phyloP scores from a whole-genome alignment of 169 alveolate species.

The Plasmodium coatneyi region DNA sequence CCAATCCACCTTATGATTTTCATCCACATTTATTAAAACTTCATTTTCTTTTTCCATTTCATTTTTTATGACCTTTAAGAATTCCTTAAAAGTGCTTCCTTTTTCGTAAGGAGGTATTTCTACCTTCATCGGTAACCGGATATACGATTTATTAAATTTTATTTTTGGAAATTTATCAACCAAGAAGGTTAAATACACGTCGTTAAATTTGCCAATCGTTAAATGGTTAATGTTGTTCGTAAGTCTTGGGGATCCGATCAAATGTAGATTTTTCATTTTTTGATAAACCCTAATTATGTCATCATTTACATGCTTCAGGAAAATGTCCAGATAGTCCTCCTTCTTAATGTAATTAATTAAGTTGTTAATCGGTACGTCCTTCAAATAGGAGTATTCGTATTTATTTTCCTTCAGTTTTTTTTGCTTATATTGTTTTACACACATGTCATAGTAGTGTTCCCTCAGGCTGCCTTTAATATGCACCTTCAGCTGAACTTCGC shows the following conservation, averaged over 20 bases:
- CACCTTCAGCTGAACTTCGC: slow-evolving; percentile 47
- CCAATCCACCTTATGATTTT: slow-evolving; percentile 62
- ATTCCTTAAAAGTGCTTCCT: slow-evolving; percentile 67
- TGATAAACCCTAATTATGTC: slow-evolving; percentile 58
- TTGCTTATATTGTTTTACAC: slow-evolving; percentile 57
- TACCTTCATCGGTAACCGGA: slow-evolving; percentile 23
- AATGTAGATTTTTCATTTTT: slow-evolving; percentile 35
- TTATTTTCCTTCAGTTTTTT: slow-evolving; percentile 51
- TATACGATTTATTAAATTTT: slow-evolving; percentile 33
- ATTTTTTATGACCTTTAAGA: slow-evolving; percentile 31
- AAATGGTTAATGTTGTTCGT: slow-evolving; percentile 49
- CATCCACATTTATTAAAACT: slow-evolving; percentile 5
- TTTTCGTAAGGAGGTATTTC: slow-evolving; percentile 66
- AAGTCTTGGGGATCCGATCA: slow-evolving; percentile 65
- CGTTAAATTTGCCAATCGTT: slow-evolving; percentile 51
- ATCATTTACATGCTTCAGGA: slow-evolving; percentile 44
- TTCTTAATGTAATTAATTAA: slow-evolving; percentile 70
- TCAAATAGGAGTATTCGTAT: slow-evolving; percentile 61
- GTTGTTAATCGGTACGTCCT: slow-evolving; percentile 61
- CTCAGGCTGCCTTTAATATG: slow-evolving; percentile 40
- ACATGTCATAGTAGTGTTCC: slow-evolving; percentile 53
- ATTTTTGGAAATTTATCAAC: slow-evolving; percentile 63
- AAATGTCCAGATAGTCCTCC: slow-evolving; percentile 32
- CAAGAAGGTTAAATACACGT: slow-evolving; percentile 28
- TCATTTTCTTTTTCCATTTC: slow-evolving; percentile 5